A percentile compares a stretch with the other conserved stretches of the same genome.
Conservation (phyloP, 495 filamentous ascomycete species). For the Trichoderma gamsii region DNA sequence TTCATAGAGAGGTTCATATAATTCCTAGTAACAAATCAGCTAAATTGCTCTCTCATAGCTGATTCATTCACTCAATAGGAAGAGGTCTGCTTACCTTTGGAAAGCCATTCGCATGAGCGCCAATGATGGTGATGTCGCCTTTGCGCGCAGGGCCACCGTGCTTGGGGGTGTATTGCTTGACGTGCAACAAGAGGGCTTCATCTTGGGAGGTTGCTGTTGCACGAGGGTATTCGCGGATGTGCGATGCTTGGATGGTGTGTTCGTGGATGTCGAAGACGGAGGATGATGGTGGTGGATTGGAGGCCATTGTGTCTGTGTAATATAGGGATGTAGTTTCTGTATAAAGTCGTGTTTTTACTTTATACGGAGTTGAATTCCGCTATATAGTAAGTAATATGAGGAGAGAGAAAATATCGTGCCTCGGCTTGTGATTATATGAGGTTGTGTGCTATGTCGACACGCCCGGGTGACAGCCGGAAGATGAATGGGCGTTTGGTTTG, state of each 20-base stretch:
- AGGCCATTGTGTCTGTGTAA: background rate
- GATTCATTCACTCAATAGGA: background rate
- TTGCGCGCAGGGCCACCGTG: slow-evolving; percentile 20
- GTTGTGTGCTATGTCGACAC: no score
- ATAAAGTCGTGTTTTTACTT: no score
- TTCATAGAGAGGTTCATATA: slow-evolving; percentile 85
- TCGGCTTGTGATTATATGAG: no score
- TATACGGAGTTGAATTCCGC: no score
- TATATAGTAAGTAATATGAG: no score
- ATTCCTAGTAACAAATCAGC: slow-evolving; percentile 42
- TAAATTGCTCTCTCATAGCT: background rate
- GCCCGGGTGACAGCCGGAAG: no score
- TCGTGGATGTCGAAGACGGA: slow-evolving; percentile 38
- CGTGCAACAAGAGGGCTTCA: slow-evolving; percentile 55
- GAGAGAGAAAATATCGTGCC: no score
- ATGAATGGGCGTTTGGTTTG: no score
- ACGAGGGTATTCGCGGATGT: slow-evolving; percentile 66
- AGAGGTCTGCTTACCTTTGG: slow-evolving; percentile 55
- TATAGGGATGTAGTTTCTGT: no score
- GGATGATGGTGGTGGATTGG: slow-evolving; percentile 18
- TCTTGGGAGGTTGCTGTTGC: slow-evolving; percentile 59
- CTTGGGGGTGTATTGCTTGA: slow-evolving; percentile 65
- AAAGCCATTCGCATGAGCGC: slow-evolving; percentile 80
- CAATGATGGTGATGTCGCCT: slow-evolving; percentile 72
- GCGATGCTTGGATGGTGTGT: slow-evolving; percentile 58